phyloP scores from a whole-genome alignment of 345 rosid genomes.

The Turritis glabra region DNA sequence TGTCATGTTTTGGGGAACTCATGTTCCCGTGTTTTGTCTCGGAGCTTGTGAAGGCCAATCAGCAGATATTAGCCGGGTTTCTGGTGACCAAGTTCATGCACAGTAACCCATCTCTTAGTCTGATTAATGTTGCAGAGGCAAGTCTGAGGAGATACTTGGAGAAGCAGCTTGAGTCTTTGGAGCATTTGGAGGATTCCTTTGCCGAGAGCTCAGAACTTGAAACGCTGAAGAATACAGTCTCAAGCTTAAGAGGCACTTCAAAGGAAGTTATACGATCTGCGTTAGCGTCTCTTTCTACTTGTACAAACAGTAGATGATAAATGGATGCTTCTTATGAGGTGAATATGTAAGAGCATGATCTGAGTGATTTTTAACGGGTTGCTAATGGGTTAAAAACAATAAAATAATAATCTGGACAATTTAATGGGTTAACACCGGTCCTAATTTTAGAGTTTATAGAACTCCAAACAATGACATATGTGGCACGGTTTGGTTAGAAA shows the following conservation, averaged over 20 bases:
- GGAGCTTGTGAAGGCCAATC: constrained; percentile 74
- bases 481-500: no score
- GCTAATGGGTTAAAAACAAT: no score
- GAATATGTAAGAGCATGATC: no score
- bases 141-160: constrained; percentile 66
- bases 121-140: constrained; percentile 66
- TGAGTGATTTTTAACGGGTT: no score
- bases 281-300: constrained; percentile 45
- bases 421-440: no score
- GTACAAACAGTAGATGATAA: constrained; percentile 32
- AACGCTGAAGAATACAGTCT: constrained; percentile 50
- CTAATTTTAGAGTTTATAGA: no score
- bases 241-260: constrained; percentile 47
- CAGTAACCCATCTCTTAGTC: constrained; percentile 63
- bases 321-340: background rate
- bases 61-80: constrained; percentile 77
- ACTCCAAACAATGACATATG: no score
- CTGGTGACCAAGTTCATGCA: constrained; percentile 79
- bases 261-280: constrained; percentile 55
- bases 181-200: constrained; percentile 34
- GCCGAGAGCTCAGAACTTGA: constrained; percentile 34
- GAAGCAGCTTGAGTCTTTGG: constrained; percentile 49
- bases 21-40: constrained; percentile 68
- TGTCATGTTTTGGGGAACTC: constrained; percentile 52
- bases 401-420: no score